Percentiles rank a stretch among this genome's conserved stretches.
Evolutionary conservation across 2,329 filamentous ascomycete genomes (phyloP).

Genomic region (Paraconiothyrium sp.): DNA sequence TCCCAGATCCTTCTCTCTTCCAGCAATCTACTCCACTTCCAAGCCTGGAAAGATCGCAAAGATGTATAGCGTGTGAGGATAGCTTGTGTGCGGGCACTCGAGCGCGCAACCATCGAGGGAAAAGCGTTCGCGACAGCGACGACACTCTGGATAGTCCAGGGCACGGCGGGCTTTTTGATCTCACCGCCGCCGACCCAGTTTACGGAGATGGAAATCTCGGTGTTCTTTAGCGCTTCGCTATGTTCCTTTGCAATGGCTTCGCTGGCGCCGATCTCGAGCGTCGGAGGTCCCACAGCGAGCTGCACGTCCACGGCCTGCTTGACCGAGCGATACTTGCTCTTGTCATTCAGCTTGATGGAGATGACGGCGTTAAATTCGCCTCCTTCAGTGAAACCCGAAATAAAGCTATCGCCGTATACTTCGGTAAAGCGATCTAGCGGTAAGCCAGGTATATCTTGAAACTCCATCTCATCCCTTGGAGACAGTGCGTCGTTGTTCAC

Average conservation of each 20-base stretch:
- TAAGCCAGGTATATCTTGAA: conserved; percentile 37
- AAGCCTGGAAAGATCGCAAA: conserved; percentile 41
- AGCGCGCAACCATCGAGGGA: conserved; percentile 44
- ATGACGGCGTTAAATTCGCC: conserved; percentile 48
- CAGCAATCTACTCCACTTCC: conserved; percentile 36
- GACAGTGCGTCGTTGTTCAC: conserved; percentile 38
- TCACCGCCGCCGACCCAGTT: conserved; percentile 47
- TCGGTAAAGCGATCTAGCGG: conserved; percentile 43
- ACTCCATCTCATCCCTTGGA: conserved; percentile 32
- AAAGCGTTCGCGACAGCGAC: conserved; percentile 46
- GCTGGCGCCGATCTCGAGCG: conserved; percentile 36
- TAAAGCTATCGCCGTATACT: conserved; percentile 47
- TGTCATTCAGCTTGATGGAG: conserved; percentile 44
- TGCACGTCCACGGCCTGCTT: conserved; percentile 45
- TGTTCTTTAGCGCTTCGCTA: conserved; percentile 36
- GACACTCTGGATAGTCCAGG: conserved; percentile 43
- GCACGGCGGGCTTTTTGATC: conserved; percentile 43
- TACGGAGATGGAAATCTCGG: conserved; percentile 45
- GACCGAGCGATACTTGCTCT: conserved; percentile 41
- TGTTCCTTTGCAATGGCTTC: conserved; percentile 34
- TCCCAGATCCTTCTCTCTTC: conserved; percentile 28
- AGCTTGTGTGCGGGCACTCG: conserved; percentile 40
- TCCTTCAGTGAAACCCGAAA: conserved; percentile 45
- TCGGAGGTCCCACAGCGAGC: conserved; percentile 36
- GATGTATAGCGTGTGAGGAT: conserved; percentile 44